Percentiles rank a stretch among this genome's conserved stretches.
Evolutionary conservation across 441 rosid species (phyloP).

Genomic region (Adansonia grandidieri): DNA sequence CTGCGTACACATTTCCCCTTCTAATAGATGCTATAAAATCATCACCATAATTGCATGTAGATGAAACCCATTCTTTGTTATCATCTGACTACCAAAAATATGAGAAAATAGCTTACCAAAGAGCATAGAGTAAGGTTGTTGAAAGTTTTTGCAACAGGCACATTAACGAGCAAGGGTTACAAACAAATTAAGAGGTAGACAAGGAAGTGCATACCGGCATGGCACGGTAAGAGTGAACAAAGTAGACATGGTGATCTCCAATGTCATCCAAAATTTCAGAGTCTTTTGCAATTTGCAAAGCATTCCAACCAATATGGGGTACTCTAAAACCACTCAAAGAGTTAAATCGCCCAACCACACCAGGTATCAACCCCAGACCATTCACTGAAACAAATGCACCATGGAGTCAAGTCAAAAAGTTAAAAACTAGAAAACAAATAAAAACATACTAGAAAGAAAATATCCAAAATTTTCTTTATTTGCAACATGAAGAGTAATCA

Average conservation of each 20-base stretch:
- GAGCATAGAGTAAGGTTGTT: not conserved
- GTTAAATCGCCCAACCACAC: conserved; percentile 85
- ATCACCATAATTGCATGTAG: conserved; percentile 83
- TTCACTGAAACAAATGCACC: conserved; percentile 52
- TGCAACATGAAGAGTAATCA: not conserved
- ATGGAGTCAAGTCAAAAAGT: conserved; percentile 18
- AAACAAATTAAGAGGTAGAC: not conserved
- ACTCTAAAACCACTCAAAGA: conserved; percentile 74
- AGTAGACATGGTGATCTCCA: conserved; percentile 83
- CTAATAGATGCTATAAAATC: conserved; percentile 83
- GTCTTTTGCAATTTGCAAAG: conserved; percentile 76
- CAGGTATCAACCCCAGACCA: conserved; percentile 97
- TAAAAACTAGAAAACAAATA: not conserved
- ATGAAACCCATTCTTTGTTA: conserved; percentile 89
- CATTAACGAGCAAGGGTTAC: not conserved
- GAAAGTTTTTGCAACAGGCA: not conserved
- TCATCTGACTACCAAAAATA: conserved; percentile 59
- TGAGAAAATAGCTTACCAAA: conserved; percentile 19
- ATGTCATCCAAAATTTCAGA: conserved; percentile 84
- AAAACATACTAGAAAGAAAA: not conserved
- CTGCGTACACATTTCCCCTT: conserved; percentile 96
- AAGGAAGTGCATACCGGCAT: conserved; percentile 60
- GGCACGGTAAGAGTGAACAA: conserved; percentile 96
- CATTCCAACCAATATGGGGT: conserved; percentile 98
- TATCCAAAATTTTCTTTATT: not conserved